Conservation (phyloP, 2,329 filamentous ascomycete species). For the Cyanodermella asteris region DNA sequence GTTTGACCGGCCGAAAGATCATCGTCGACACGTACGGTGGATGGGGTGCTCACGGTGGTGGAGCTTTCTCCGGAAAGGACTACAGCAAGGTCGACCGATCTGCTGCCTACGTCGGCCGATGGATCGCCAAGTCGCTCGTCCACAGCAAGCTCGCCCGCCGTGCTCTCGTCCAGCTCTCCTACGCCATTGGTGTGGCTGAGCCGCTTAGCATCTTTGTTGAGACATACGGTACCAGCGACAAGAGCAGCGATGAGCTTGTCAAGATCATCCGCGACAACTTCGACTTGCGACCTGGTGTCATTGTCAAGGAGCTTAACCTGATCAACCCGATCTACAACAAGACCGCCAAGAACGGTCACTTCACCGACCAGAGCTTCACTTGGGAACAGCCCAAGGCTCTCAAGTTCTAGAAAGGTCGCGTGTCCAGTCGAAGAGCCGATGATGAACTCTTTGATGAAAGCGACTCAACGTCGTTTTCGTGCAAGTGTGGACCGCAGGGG, state of each 20-base stretch:
- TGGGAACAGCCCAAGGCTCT: conserved; percentile 98
- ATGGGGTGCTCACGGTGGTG: conserved; percentile 98
- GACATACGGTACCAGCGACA: conserved; percentile 83
- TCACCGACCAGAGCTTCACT: conserved; percentile 41
- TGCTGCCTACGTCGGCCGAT: conserved; percentile 88
- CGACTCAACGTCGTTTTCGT: conserved; percentile 1
- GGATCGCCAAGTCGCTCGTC: conserved; percentile 98
- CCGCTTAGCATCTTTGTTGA: conserved; percentile 96
- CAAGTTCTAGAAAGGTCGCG: conserved; percentile 85
- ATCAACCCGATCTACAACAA: neutral
- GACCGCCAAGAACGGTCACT: neutral
- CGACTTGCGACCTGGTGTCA: conserved; percentile 92
- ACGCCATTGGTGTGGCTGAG: conserved; percentile 97
- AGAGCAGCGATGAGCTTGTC: conserved; percentile 80
- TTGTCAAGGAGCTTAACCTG: conserved; percentile 90
- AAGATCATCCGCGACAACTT: conserved; percentile 92
- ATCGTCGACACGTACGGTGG: conserved; percentile 99
- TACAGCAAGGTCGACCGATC: conserved; percentile 99
- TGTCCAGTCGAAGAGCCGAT: conserved; percentile 11
- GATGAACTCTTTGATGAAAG: conserved; percentile 3
- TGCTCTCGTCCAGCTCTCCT: conserved; percentile 90
- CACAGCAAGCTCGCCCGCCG: conserved; percentile 73
- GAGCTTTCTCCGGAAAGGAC: conserved; percentile 99
- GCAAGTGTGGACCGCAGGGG: conserved; percentile 1
- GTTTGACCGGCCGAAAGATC: conserved; percentile 98